A percentile compares a stretch with the other conserved stretches of the same genome.
These are phyloP conservation scores for Gliomastix tumulicola DNA, from an alignment of 2,329 filamentous ascomycete species.

Conservation along the genomic window DNA sequence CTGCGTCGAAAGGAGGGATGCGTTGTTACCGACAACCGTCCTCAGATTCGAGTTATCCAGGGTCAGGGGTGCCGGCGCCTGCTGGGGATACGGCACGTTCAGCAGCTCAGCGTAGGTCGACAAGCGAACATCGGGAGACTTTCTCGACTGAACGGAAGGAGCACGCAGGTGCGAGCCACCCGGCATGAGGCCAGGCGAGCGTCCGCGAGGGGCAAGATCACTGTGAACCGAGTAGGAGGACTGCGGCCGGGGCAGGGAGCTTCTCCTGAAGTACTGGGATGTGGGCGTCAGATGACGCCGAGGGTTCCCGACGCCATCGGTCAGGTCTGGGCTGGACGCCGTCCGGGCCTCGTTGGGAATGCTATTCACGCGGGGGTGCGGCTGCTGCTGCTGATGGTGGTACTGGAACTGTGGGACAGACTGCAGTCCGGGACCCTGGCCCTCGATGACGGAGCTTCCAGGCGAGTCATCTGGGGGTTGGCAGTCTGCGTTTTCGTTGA, in stretches of 20 bases:
- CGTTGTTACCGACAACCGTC: conserved; percentile 76
- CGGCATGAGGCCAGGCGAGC: conserved; percentile 44
- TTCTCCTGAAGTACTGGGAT: conserved; percentile 45
- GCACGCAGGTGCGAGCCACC: conserved; percentile 35
- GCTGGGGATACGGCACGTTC: conserved; percentile 73
- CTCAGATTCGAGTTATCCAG: conserved; percentile 80
- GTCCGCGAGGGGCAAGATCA: conserved; percentile 58
- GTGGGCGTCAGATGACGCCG: conserved; percentile 58
- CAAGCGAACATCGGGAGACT: conserved; percentile 46
- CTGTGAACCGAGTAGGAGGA: conserved; percentile 73
- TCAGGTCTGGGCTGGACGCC: conserved; percentile 43
- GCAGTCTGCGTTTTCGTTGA: conserved; percentile 38
- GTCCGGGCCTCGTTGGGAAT: conserved; percentile 34
- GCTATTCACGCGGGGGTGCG: conserved; percentile 29
- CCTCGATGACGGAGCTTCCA: conserved; percentile 43
- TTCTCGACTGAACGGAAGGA: conserved; percentile 42
- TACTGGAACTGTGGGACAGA: conserved; percentile 55
- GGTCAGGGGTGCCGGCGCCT: conserved; percentile 56
- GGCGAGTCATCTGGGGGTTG: conserved; percentile 37
- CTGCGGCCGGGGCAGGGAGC: conserved; percentile 58
- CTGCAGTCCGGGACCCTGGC: conserved; percentile 28
- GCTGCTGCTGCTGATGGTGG: conserved; percentile 47
- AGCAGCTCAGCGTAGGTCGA: conserved; percentile 53
- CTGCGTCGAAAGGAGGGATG: conserved; percentile 81
- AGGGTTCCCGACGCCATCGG: conserved; percentile 41